Evolutionary conservation across 73 alveolate species (phyloP), one percentile per base, ranked within the genome.

Genomic region (Paraurostyla sp.): DNA sequence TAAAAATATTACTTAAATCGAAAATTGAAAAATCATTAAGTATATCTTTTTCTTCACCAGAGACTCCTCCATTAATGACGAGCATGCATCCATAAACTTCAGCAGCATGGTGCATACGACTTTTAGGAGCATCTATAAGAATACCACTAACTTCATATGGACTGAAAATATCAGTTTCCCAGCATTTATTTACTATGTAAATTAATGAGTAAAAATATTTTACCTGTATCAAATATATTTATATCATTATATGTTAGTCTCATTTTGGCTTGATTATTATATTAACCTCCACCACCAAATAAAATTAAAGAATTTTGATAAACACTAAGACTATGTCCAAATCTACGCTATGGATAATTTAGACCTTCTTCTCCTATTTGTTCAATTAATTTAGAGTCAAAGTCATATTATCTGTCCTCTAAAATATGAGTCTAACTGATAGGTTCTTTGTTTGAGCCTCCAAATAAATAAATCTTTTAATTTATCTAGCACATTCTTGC

Each of bases 261-360:
- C 52, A 81, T 56, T 81, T 81, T 81, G 11, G 78, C 78, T 59
- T 60, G 30, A 3, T 18, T 3, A 32, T 52, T 81, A 57, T 81
- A 81, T n/a, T 63, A 29, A 20, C 91, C 91, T 15, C 91, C 91
- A 23, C 91, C 91, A 11, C 82, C 91, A 40, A 81, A 81, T 0
- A 81, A 65, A 2, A 81, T 71, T 33, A 81, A 36, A 29, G 36
- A 58, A n/a, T 63, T 42, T 20, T 60, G 15, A 29, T 9, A 81
- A 13, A 81, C 33, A 60, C 56, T 58, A 32, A 81, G 15, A 59
- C 69, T 81, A 40, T 81, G 82, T 2, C 82, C 91, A 60, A 58
- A 81, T 40, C 91, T 27, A 68, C 33, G 56, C 51, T 52, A 58
- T 6, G 91, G 91, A 33, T 18, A 57, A 29, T 32, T 18, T 0